Conservation (phyloP, 2,329 filamentous ascomycete genomes). For the Boeremia lycopersici region DNA sequence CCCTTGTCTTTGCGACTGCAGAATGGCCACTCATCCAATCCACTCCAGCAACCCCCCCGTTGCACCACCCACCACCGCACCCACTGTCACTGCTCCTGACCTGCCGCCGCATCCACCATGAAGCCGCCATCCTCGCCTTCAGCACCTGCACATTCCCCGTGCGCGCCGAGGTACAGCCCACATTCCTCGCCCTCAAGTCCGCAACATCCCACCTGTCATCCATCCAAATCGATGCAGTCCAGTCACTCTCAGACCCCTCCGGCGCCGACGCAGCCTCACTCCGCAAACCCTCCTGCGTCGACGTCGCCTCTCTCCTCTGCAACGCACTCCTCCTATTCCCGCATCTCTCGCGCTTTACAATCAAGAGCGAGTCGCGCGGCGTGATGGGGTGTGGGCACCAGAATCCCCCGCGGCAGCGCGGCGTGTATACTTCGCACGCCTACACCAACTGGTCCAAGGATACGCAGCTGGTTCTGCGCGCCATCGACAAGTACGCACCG, state of each 20-base stretch:
- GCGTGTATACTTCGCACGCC: neutral
- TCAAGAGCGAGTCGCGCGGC: neutral
- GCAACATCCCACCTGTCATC: neutral
- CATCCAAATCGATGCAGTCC: neutral
- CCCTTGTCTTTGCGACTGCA: conserved; percentile 2
- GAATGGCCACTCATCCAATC: neutral
- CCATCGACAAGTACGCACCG: neutral
- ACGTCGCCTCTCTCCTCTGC: neutral
- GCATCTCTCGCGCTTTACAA: neutral
- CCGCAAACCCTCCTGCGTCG: neutral
- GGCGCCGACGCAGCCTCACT: neutral
- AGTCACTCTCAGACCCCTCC: neutral
- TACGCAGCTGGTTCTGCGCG: neutral
- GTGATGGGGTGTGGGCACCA: neutral
- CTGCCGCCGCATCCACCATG: conserved; percentile 12
- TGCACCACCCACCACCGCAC: neutral
- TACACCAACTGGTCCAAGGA: neutral
- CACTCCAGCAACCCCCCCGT: neutral
- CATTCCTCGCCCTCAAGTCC: neutral
- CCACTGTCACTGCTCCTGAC: conserved; percentile 17
- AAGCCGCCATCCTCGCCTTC: conserved; percentile 17
- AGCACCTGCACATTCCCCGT: conserved; percentile 9
- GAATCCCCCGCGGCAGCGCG: neutral
- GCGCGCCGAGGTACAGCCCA: neutral
- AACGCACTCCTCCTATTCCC: conserved; percentile 14